A percentile compares a stretch with the other conserved stretches of the same genome.
These are phyloP conservation scores for Quercus parvula DNA, from an alignment of 306 rosid species.

Conservation along the genomic window DNA sequence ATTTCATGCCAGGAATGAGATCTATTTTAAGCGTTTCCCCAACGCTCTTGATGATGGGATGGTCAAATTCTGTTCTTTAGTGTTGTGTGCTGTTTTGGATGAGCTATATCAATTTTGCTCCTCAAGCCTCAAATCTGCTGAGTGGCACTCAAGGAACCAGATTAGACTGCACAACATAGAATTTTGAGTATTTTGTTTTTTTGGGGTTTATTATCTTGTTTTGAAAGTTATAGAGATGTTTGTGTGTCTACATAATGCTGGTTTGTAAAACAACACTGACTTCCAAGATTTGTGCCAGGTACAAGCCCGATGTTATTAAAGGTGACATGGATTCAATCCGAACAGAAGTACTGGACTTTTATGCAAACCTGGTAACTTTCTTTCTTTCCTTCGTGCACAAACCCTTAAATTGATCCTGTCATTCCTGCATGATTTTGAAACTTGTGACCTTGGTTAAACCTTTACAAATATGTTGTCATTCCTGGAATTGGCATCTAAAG, in stretches of 20 bases:
- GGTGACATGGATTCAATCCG: constrained; percentile 96
- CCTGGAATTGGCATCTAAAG: neutral
- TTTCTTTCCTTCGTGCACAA: neutral
- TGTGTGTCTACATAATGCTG: constrained; percentile 1
- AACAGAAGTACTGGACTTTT: constrained; percentile 70
- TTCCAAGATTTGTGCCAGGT: constrained; percentile 41
- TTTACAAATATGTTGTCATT: neutral
- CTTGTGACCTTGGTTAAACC: neutral
- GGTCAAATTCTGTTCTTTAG: neutral
- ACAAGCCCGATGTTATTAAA: constrained; percentile 83
- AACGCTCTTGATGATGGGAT: neutral
- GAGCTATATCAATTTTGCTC: neutral
- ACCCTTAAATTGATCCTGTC: neutral
- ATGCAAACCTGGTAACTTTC: constrained; percentile 47
- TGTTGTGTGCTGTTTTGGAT: neutral
- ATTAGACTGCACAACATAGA: neutral
- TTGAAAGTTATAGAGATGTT: neutral
- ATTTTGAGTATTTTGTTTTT: neutral
- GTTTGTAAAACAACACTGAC: constrained; percentile 7
- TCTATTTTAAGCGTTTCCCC: neutral
- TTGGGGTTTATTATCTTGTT: neutral
- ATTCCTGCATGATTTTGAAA: neutral
- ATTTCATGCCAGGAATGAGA: neutral
- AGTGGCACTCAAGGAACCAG: neutral
- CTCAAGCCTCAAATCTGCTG: neutral